Conservation (phyloP, 2,329 filamentous ascomycete species). For the Pseudogymnoascus sp. region DNA sequence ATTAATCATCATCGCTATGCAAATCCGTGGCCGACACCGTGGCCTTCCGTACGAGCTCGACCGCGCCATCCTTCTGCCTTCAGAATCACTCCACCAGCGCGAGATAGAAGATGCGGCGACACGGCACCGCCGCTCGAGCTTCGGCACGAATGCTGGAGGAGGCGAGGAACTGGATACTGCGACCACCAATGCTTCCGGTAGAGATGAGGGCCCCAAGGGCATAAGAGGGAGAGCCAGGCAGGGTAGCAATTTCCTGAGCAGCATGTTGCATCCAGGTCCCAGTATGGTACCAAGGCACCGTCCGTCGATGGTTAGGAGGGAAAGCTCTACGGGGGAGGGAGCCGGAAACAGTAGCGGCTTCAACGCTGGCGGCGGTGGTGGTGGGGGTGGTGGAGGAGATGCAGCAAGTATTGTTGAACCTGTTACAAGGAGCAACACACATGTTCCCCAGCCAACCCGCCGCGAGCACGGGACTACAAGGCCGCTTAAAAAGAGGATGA, state of each 20-base stretch:
- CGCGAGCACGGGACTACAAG: not conserved
- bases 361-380: not conserved
- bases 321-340: not conserved
- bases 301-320: not conserved
- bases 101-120: slow-evolving; percentile 39
- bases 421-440: slow-evolving; percentile 4
- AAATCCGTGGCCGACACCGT: slow-evolving; percentile 60
- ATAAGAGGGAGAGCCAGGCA: not conserved
- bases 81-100: slow-evolving; percentile 52
- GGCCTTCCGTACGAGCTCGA: slow-evolving; percentile 62
- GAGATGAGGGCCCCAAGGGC: not conserved
- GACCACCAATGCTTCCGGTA: not conserved
- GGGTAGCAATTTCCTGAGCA: slow-evolving; percentile 21
- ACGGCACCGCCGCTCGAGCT: slow-evolving; percentile 9
- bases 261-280: slow-evolving; percentile 25
- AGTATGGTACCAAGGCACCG: not conserved
- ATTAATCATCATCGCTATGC: slow-evolving; percentile 60
- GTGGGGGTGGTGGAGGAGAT: not conserved
- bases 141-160: not conserved
- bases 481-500: not conserved
- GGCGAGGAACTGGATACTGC: not conserved
- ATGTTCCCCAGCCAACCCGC: not conserved
- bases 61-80: slow-evolving; percentile 59
- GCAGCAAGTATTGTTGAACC: not conserved
- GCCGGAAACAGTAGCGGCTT: not conserved